Conservation (phyloP, 345 rosid species). For the Euclidium syriacum region DNA sequence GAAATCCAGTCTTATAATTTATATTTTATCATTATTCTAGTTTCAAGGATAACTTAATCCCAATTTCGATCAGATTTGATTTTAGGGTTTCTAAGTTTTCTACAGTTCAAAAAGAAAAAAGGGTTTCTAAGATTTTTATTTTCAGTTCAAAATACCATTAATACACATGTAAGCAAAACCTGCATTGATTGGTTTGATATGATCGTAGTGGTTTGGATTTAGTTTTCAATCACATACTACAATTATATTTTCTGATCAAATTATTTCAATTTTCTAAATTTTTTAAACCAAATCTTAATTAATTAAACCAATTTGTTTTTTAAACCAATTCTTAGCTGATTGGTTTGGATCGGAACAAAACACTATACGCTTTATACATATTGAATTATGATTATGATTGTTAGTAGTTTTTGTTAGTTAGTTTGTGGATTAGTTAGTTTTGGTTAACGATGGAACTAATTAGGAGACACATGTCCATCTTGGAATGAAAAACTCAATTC, state of each 20-base stretch:
- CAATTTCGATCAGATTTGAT: not conserved
- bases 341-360: not conserved
- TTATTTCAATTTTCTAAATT: too few species aligned
- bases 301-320: not conserved
- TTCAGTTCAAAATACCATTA: not conserved
- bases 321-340: too few species aligned
- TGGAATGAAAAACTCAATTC: too few species aligned
- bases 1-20: too few species aligned
- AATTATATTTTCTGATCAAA: too few species aligned
- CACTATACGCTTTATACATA: not conserved
- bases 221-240: too few species aligned
- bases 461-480: too few species aligned
- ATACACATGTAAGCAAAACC: not conserved
- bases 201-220: not conserved
- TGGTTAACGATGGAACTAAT: not conserved
- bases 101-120: not conserved
- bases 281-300: not conserved
- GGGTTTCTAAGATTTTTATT: not conserved
- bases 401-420: not conserved
- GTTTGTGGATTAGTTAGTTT: constrained; percentile 25
- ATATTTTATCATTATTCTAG: not conserved
- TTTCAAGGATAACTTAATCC: not conserved
- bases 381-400: not conserved
- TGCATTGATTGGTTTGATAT: not conserved
- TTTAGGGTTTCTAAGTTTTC: not conserved